phyloP scores from a whole-genome alignment of 176 grass and related monocot genomes.

The Aegilops longissima region DNA sequence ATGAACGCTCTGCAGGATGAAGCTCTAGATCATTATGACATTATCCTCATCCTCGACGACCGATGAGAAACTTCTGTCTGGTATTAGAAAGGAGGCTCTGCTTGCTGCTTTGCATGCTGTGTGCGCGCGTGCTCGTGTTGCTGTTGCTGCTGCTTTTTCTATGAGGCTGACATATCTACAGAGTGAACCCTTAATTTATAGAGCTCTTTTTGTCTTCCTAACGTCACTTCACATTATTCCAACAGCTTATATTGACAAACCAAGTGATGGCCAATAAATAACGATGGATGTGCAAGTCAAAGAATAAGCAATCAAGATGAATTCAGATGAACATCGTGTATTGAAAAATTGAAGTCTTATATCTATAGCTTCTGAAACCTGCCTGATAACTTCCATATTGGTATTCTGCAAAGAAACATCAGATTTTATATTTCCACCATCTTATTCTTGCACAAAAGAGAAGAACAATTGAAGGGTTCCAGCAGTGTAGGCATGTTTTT shows the following conservation, averaged over 20 bases:
- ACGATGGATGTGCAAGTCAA: no score
- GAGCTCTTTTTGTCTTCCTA: neutral
- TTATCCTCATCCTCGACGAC: neutral
- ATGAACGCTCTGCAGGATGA: constrained; percentile 67
- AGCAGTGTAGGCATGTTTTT: neutral
- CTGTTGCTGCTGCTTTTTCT: neutral
- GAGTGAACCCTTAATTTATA: constrained; percentile 41
- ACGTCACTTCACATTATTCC: no score
- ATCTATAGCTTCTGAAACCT: neutral
- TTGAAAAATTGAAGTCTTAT: no score
- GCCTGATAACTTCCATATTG: neutral
- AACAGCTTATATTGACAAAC: no score
- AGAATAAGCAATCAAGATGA: no score
- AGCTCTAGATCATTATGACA: no score
- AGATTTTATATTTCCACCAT: neutral
- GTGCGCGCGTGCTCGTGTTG: constrained; percentile 6
- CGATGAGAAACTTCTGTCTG: neutral
- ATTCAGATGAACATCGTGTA: no score
- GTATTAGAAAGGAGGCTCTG: constrained; percentile 4
- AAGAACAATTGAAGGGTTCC: neutral
- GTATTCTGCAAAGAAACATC: neutral
- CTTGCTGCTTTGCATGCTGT: constrained; percentile 9
- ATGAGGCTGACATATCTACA: constrained; percentile 47
- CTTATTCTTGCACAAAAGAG: neutral
- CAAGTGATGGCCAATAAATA: no score